Evolutionary conservation across 495 filamentous ascomycete genomes (phyloP), one percentile per base, ranked within the genome.

Genomic region (Podospora bellae-mahoneyi): DNA sequence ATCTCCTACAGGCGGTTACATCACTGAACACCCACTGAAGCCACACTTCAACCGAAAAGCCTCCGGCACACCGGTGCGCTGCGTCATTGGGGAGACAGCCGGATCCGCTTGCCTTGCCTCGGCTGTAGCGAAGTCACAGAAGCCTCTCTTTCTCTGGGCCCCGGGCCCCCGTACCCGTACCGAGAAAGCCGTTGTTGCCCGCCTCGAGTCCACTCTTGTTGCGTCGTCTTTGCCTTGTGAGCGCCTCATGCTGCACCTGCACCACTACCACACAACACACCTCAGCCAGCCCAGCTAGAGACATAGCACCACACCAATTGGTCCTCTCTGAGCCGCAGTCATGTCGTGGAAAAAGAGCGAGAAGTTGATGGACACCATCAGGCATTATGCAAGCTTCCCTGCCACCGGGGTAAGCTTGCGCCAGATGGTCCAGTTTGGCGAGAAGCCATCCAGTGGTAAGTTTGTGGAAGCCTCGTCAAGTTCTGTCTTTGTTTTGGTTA

Each of bases 371-470:
- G 90, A 96, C 71, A 97, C 91, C 88, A 99, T 99, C 91, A 92
- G 91, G 78, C 94, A 97, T 84, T 97, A 97, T 86, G 91, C 92
- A 77, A 90, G 88, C 83, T 98, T 98, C 80, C 96, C 96, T 67
- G 95, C 95, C 68, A 99, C 96, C 54, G 95, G 95, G 69, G 94
- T 97, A 73, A 97, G 93, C 73, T 83, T 99, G 78, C 86, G 95
- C 77, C 95, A 99, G 84, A 98, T 98, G 95, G 95, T 99, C 61
- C 95, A 98, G 78, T 99, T 98, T 80, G 96, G 96, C 65, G 92
- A 96, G 78, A 88, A 85, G 72, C 93, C 93, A 27, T 96, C 92
- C 13, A 89, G 88, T 72, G 93, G 93, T 96, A 79, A 66, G 86
- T 77, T 28, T 66, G 66, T 69, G 5, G 23, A 19, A 58, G 55